These are phyloP conservation scores for Metahyphopichia silvanorum DNA, from an alignment of 805 yeast genomes.

Conservation along the genomic window DNA sequence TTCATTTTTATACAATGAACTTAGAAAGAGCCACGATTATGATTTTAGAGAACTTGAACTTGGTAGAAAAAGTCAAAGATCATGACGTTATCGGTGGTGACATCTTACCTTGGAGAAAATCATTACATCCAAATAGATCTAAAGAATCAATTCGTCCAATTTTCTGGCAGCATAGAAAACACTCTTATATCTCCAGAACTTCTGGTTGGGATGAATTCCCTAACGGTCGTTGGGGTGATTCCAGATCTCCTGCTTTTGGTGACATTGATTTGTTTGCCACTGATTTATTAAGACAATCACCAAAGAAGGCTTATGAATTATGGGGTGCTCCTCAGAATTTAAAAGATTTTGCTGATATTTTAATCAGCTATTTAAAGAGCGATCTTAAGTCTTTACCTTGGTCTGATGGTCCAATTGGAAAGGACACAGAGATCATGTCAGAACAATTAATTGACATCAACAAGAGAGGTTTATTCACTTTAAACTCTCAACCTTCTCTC, in stretches of 20 bases:
- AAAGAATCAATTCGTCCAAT: conserved; percentile 88
- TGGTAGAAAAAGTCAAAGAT: conserved; percentile 45
- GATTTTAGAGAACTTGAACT: conserved; percentile 73
- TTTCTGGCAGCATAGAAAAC: conserved; percentile 93
- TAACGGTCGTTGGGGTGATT: conserved; percentile 98
- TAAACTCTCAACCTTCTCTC: conserved; percentile 92
- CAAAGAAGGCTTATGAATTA: conserved; percentile 72
- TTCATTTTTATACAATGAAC: conserved; percentile 97
- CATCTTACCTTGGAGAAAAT: conserved; percentile 84
- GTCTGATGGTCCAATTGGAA: conserved; percentile 87
- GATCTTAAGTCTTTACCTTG: conserved; percentile 79
- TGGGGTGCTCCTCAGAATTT: conserved; percentile 80
- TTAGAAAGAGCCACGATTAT: conserved; percentile 86
- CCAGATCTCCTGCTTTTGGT: conserved; percentile 95
- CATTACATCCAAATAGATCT: conserved; percentile 74
- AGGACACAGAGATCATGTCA: conserved; percentile 66
- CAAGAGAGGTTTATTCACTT: conserved; percentile 65
- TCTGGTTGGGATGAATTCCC: conserved; percentile 98
- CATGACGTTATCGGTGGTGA: conserved; percentile 38
- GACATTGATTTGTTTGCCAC: conserved; percentile 81
- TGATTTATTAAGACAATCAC: conserved; percentile 76
- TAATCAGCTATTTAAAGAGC: conserved; percentile 69
- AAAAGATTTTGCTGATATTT: conserved; percentile 59
- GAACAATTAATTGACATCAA: conserved; percentile 62
- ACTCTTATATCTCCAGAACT: conserved; percentile 84